These are phyloP conservation scores for Hagleromyces aurorensis DNA, from an alignment of 805 yeast genomes.

Conservation along the genomic window DNA sequence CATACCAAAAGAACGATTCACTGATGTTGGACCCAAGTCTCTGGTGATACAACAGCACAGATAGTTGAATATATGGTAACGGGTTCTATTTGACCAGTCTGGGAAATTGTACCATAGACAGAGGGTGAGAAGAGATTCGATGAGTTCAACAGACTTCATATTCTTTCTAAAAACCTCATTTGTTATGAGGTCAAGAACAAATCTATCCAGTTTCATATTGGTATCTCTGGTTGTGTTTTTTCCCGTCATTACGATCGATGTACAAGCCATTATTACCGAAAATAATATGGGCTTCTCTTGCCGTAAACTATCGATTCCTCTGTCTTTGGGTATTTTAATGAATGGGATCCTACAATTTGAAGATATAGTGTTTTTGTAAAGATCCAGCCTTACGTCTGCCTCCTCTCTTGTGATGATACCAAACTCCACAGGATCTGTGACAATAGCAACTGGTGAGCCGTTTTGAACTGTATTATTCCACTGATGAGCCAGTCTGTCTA, in stretches of 20 bases:
- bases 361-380: conserved; percentile 43
- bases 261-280: conserved; percentile 54
- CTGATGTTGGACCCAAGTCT: conserved; percentile 66
- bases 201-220: conserved; percentile 43
- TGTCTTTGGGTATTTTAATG: conserved; percentile 42
- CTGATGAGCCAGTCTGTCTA: conserved; percentile 35
- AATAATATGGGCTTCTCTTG: conserved; percentile 52
- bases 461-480: conserved; percentile 40
- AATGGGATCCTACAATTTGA: conserved; percentile 41
- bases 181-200: conserved; percentile 42
- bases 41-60: conserved; percentile 61
- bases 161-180: conserved; percentile 64
- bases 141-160: conserved; percentile 57
- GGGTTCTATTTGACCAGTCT: conserved; percentile 70
- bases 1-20: conserved; percentile 34
- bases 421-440: conserved; percentile 46
- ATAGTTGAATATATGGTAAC: conserved; percentile 61
- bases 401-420: conserved; percentile 54
- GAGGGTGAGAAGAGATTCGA: conserved; percentile 53
- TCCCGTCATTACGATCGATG: conserved; percentile 38
- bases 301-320: conserved; percentile 42
- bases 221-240: conserved; percentile 31
- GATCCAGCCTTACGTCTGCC: conserved; percentile 44
- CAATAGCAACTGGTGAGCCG: conserved; percentile 36
- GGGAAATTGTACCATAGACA: conserved; percentile 80